Conservation (phyloP, 2,329 filamentous ascomycete species). For the Pseudogymnoascus sp. region DNA sequence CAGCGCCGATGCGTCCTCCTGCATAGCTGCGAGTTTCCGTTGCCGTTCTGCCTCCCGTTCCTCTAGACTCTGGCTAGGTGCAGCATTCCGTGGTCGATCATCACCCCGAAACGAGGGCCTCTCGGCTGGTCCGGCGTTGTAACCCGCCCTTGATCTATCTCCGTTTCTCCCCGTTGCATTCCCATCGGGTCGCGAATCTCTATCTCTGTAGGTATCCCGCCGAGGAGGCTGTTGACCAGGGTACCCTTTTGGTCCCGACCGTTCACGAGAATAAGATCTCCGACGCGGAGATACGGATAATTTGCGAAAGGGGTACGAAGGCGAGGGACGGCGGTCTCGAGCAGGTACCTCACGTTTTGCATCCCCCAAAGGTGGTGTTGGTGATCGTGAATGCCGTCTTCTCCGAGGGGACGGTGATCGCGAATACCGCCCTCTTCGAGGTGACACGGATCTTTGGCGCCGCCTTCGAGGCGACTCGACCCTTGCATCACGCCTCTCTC, state of each 20-base stretch:
- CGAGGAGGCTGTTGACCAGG: neutral
- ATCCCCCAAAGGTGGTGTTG: slow-evolving; percentile 14
- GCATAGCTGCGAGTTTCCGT: slow-evolving; percentile 65
- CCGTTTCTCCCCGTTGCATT: slow-evolving; percentile 33
- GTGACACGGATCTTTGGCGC: slow-evolving; percentile 29
- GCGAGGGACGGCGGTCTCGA: slow-evolving; percentile 27
- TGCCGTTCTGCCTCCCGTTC: slow-evolving; percentile 51
- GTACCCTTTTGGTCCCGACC: neutral
- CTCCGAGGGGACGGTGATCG: slow-evolving; percentile 27
- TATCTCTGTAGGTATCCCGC: slow-evolving; percentile 26
- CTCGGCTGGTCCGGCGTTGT: neutral
- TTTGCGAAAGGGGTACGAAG: slow-evolving; percentile 30
- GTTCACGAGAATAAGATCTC: slow-evolving; percentile 5
- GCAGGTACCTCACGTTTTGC: slow-evolving; percentile 9
- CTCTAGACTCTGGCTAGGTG: slow-evolving; percentile 12
- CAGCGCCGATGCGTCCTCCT: slow-evolving; percentile 60
- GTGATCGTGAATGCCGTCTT: slow-evolving; percentile 31
- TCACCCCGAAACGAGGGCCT: neutral
- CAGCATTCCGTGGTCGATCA: slow-evolving; percentile 19
- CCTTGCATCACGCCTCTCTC: slow-evolving; percentile 15
- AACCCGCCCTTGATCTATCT: neutral
- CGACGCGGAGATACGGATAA: slow-evolving; percentile 22
- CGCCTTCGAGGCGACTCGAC: slow-evolving; percentile 20
- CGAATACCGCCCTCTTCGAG: slow-evolving; percentile 24
- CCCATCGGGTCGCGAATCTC: slow-evolving; percentile 32